These are phyloP conservation scores for Boletus vermiculosoides DNA, from an alignment of 768 basidiomycete species.

Conservation along the genomic window DNA sequence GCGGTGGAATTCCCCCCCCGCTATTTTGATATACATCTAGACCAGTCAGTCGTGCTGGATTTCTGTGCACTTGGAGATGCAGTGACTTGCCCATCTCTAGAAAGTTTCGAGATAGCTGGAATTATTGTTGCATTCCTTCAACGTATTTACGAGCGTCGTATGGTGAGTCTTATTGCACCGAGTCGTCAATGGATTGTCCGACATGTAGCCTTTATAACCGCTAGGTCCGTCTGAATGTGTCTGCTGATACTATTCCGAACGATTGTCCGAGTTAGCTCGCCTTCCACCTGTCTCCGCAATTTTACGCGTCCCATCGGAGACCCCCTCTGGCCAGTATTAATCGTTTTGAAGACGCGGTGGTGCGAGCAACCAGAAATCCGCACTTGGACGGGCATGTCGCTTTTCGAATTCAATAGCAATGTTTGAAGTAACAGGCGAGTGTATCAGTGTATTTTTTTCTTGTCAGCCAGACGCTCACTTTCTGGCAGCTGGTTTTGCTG, in stretches of 20 bases:
- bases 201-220: not conserved
- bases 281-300: not conserved
- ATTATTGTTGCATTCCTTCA: not conserved
- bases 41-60: too few relatives aligned
- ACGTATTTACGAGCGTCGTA: not conserved
- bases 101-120: not conserved
- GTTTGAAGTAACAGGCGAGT: conserved; percentile 8
- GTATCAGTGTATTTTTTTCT: not conserved
- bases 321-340: conserved; percentile 6
- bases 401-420: not conserved
- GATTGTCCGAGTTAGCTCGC: conserved; percentile 13
- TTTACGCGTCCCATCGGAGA: not conserved
- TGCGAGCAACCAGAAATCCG: not conserved
- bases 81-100: not conserved
- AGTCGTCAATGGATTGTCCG: not conserved
- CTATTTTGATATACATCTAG: too few relatives aligned
- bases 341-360: not conserved
- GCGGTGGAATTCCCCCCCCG: too few relatives aligned
- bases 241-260: conserved; percentile 9
- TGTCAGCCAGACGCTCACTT: not conserved
- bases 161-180: conserved; percentile 1
- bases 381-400: not conserved
- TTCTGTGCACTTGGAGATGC: not conserved
- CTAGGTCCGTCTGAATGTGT: conserved; percentile 13
- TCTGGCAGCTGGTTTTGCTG: not conserved